These are phyloP conservation scores for Mrakia gelida DNA, from an alignment of 768 basidiomycete genomes.

Conservation along the genomic window DNA sequence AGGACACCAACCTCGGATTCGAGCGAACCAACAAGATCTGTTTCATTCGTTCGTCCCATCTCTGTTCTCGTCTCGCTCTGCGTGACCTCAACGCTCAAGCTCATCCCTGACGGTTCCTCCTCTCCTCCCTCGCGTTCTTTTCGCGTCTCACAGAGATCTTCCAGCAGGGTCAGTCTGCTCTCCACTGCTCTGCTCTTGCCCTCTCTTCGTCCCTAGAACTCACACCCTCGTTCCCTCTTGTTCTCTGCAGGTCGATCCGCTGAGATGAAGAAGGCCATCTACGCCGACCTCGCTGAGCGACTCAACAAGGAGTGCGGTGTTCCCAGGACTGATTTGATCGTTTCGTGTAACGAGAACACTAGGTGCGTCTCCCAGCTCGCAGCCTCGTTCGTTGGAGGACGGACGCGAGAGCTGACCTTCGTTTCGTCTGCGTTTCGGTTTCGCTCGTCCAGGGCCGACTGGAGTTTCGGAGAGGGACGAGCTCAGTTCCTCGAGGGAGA, in stretches of 20 bases:
- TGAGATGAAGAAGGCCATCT: conserved; percentile 29
- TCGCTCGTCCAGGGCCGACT: conserved; percentile 15
- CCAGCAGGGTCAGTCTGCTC: conserved; percentile 17
- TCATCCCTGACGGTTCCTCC: not conserved
- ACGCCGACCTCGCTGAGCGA: conserved; percentile 24
- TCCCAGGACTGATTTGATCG: conserved; percentile 20
- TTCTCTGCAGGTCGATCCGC: not conserved
- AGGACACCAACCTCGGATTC: conserved; percentile 25
- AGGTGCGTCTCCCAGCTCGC: not conserved
- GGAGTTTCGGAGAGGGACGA: conserved; percentile 24
- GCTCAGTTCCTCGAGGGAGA: conserved; percentile 24
- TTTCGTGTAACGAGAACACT: conserved; percentile 26
- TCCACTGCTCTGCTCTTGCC: too few species aligned
- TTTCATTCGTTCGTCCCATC: conserved; percentile 7
- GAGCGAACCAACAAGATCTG: conserved; percentile 26
- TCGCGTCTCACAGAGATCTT: conserved; percentile 19
- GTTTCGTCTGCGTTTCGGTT: not conserved
- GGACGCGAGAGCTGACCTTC: not conserved
- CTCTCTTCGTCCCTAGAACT: too few species aligned
- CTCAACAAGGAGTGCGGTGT: conserved; percentile 21
- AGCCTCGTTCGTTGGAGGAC: not conserved
- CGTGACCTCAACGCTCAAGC: too few species aligned
- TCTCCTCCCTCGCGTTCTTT: not conserved
- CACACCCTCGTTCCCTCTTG: not conserved
- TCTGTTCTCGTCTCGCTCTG: not conserved